Percentiles rank a stretch among this genome's conserved stretches.
These are phyloP conservation scores for Chionographis japonica DNA, from an alignment of 106 monocot genomes.

Conservation along the genomic window DNA sequence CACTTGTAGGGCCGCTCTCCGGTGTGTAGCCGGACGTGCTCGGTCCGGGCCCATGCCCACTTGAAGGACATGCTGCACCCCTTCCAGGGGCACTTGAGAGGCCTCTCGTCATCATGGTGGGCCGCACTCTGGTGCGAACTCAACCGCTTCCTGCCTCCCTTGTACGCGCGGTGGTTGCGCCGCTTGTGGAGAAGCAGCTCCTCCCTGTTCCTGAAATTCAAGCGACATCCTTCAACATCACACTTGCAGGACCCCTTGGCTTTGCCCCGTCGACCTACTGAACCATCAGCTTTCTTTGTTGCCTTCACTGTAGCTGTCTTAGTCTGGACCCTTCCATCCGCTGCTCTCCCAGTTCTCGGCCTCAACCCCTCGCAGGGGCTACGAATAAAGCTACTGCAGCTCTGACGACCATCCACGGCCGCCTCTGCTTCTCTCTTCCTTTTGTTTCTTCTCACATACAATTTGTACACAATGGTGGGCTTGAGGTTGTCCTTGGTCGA, in stretches of 20 bases:
- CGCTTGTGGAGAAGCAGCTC: slow-evolving; percentile 35
- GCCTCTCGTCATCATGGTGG: slow-evolving; percentile 48
- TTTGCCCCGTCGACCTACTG: background rate
- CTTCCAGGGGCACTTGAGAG: slow-evolving; percentile 54
- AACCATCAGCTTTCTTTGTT: background rate
- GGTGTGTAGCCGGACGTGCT: slow-evolving; percentile 65
- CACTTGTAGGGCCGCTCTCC: slow-evolving; percentile 61
- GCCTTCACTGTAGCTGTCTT: background rate
- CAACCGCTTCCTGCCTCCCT: slow-evolving; percentile 53
- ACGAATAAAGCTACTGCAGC: slow-evolving; percentile 39
- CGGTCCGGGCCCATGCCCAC: slow-evolving; percentile 66
- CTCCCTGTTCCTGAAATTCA: slow-evolving; percentile 30
- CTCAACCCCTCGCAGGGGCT: slow-evolving; percentile 93
- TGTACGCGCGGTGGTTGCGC: slow-evolving; percentile 30
- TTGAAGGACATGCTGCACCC: slow-evolving; percentile 62
- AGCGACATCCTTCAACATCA: slow-evolving; percentile 33
- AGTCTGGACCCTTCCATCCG: background rate
- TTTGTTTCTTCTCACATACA: slow-evolving; percentile 47
- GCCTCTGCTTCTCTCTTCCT: slow-evolving; percentile 41
- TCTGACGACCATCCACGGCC: background rate
- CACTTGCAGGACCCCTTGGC: slow-evolving; percentile 11
- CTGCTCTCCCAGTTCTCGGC: slow-evolving; percentile 24
- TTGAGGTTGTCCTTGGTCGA: background rate
- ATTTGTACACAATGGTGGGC: slow-evolving; percentile 11
- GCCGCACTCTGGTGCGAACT: slow-evolving; percentile 32